Conservation (phyloP, 2,329 filamentous ascomycete species). For the Hypoxylon sp. region DNA sequence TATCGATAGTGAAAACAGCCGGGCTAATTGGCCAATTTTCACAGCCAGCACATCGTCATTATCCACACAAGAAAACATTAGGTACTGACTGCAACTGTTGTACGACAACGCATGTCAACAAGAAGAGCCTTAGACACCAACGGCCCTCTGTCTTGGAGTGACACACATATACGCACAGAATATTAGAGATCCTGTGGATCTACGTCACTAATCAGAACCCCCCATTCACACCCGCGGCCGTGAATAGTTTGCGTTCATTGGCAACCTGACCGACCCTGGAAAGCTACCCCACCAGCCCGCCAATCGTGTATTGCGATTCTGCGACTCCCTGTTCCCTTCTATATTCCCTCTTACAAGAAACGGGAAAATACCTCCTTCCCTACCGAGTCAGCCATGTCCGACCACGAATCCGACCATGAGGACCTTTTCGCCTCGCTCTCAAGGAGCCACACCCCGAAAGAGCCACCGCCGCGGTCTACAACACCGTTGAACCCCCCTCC, state of each 20-base stretch:
- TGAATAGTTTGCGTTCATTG: slow-evolving; percentile 23
- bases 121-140: slow-evolving; percentile 16
- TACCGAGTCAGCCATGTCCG: slow-evolving; percentile 55
- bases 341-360: background rate
- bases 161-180: slow-evolving; percentile 11
- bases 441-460: slow-evolving; percentile 49
- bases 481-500: slow-evolving; percentile 61
- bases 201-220: slow-evolving; percentile 21
- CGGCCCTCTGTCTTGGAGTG: background rate
- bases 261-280: background rate
- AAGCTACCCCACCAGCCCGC: slow-evolving; percentile 40
- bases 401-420: slow-evolving; percentile 62
- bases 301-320: slow-evolving; percentile 18
- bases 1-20: slow-evolving; percentile 38
- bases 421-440: slow-evolving; percentile 62
- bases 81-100: too few relatives aligned
- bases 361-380: slow-evolving; percentile 39
- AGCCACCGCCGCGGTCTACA: slow-evolving; percentile 60
- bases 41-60: slow-evolving; percentile 41
- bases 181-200: slow-evolving; percentile 3
- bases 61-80: slow-evolving; percentile 42
- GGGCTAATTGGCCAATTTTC: slow-evolving; percentile 42
- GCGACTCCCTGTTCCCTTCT: background rate
- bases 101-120: slow-evolving; percentile 38
- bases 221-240: background rate